Base-by-base conservation (phyloP, 495 filamentous ascomycete species). In the Aspergillus saccharolyticus region DNA sequence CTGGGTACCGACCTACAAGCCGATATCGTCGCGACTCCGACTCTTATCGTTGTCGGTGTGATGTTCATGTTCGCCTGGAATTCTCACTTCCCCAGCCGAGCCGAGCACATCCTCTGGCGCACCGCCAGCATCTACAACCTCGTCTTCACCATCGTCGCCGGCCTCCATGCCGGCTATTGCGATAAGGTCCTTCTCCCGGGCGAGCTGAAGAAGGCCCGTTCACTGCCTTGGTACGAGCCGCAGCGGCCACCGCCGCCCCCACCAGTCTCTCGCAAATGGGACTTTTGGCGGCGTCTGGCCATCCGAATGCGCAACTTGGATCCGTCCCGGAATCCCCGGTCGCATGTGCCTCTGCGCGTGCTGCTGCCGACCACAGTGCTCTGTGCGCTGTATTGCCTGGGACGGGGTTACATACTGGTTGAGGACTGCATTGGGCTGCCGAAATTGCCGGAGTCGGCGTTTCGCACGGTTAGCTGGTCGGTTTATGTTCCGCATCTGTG, bases 341-440 rank as follows among this genome's bases (percentile, higher is more conserved):
- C 56, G 28, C 46, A 49, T 21, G 55, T 60, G 18, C 58, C 58
- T n/a, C 17, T 59, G 53, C 20, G 62, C 20, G 54, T 58, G 25
- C 42, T 59, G 44, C 10, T 68, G 3, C 66, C 61, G 21, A 45
- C 50, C 39, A 18, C 42, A 7, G 16, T 59, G 22, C n/a, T 59
- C 4, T 68, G 61, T 51, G 51, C 19, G 3, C 22, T 61, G 10
- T 75, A 70, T 58, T 25, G 56, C 28, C 17, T 61, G 0, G 43
- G 53, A 33, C 63, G 73, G 20, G 54, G 42, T 0, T 73, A 53
- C 48, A 62, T 75, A 1, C 58, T 77, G 3, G 58, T 69, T 5
- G 70, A 77, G 51, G 68, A 68, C 28, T 65, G 74, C n/a, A 66
- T 74, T 44, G 63, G 61, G 12, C 9, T 75, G 14, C 64, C 69